A percentile compares a stretch with the other conserved stretches of the same genome.
Evolutionary conservation across 2,329 filamentous ascomycete genomes (phyloP).

Genomic region (Colletotrichum simmondsii): DNA sequence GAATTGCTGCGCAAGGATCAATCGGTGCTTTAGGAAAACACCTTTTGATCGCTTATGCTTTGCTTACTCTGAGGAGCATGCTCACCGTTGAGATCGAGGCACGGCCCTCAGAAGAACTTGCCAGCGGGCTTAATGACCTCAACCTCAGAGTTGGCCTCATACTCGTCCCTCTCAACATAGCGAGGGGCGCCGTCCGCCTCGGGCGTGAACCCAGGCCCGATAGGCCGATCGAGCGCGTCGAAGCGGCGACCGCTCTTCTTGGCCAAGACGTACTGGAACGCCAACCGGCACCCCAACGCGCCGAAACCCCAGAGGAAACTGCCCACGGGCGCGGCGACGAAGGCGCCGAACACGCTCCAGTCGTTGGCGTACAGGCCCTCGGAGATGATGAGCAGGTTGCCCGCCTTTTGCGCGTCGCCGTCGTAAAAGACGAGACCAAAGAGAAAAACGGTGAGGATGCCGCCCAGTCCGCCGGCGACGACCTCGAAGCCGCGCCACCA

Average conservation of each 20-base stretch:
- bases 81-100: background rate
- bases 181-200: constrained; percentile 30
- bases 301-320: constrained; percentile 77
- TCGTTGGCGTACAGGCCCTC: constrained; percentile 80
- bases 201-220: constrained; percentile 23
- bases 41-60: background rate
- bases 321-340: constrained; percentile 82
- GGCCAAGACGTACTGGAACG: constrained; percentile 66
- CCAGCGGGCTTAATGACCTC: constrained; percentile 54
- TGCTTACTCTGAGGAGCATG: background rate
- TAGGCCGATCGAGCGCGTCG: constrained; percentile 72
- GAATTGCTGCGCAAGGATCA: too few relatives aligned
- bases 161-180: constrained; percentile 39
- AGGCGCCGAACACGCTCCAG: constrained; percentile 86
- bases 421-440: constrained; percentile 88
- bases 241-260: constrained; percentile 71
- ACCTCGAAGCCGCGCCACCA: constrained; percentile 87
- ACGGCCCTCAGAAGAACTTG: constrained; percentile 62
- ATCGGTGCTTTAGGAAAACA: too few relatives aligned
- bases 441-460: constrained; percentile 82
- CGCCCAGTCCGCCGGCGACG: constrained; percentile 80
- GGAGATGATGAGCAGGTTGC: constrained; percentile 76
- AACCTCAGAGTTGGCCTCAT: constrained; percentile 42
- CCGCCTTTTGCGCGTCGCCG: constrained; percentile 71
- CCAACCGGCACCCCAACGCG: constrained; percentile 70